Evolutionary conservation across 257 asterid genomes (phyloP).

Genomic region (Ocimum tenuiflorum): DNA sequence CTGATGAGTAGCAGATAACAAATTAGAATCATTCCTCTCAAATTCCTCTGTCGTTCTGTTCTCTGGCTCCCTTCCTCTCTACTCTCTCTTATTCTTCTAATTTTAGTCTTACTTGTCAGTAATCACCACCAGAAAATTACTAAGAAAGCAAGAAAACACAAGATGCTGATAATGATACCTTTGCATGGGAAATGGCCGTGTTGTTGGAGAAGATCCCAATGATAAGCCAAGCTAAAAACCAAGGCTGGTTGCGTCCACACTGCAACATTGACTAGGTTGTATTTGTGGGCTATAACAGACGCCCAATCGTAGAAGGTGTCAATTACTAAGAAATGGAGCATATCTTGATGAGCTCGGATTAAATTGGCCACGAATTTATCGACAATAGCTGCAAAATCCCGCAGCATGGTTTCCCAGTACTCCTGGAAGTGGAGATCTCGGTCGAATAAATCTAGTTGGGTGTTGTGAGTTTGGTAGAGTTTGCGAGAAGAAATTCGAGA

Average conservation of each 20-base stretch:
- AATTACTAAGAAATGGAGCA: slow-evolving; percentile 28
- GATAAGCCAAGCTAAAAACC: slow-evolving; percentile 28
- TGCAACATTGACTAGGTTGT: slow-evolving; percentile 32
- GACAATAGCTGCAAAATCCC: slow-evolving; percentile 20
- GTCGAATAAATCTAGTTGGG: slow-evolving; percentile 15
- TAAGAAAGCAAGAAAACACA: no score
- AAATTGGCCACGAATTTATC: slow-evolving; percentile 31
- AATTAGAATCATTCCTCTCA: no score
- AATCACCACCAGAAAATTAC: no score
- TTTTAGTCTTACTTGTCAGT: no score
- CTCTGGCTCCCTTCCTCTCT: no score
- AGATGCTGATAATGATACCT: slow-evolving; percentile 9
- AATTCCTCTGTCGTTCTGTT: no score
- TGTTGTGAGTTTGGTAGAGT: background rate
- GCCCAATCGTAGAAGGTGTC: slow-evolving; percentile 28
- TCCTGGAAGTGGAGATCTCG: slow-evolving; percentile 11
- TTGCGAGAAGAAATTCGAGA: slow-evolving; percentile 8
- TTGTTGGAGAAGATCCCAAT: slow-evolving; percentile 21
- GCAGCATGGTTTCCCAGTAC: background rate
- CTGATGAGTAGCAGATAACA: no score
- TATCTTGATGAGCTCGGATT: slow-evolving; percentile 8
- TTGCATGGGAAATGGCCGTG: slow-evolving; percentile 28
- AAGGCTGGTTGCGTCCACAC: slow-evolving; percentile 30
- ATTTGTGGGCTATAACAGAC: slow-evolving; percentile 33
- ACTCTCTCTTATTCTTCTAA: no score